Evolutionary conservation across 495 filamentous ascomycete species (phyloP).

Genomic region (Trichoderma asperelloides): DNA sequence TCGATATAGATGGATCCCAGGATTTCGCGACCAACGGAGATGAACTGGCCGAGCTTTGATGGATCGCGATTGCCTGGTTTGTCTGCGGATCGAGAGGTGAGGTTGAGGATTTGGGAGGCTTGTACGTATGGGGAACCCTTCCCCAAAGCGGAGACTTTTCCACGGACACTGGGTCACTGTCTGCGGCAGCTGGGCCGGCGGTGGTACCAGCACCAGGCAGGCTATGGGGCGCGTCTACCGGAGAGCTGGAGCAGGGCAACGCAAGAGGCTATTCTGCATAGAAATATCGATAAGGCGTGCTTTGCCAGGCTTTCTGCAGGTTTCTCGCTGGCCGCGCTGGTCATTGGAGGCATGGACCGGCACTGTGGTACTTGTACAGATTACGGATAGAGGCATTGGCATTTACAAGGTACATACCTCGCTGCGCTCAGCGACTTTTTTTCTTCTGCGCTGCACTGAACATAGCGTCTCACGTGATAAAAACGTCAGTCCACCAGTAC

Average conservation of each 20-base stretch:
- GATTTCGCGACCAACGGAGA: conserved; percentile 24
- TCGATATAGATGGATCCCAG: conserved; percentile 30
- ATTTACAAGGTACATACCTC: not conserved
- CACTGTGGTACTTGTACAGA: not conserved
- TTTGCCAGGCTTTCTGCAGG: not conserved
- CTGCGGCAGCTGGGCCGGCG: not conserved
- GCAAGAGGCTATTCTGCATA: conserved; percentile 6
- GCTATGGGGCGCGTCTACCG: not conserved
- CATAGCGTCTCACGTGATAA: too few relatives aligned
- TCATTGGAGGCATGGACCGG: not conserved
- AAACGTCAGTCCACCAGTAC: too few relatives aligned
- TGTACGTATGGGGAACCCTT: conserved; percentile 9
- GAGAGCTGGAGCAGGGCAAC: conserved; percentile 1
- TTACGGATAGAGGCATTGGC: not conserved
- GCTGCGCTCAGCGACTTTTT: not conserved
- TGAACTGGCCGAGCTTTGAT: conserved; percentile 31
- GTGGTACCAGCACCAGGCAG: not conserved
- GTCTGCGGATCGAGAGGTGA: conserved; percentile 35
- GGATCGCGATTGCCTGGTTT: conserved; percentile 29
- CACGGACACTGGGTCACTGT: not conserved
- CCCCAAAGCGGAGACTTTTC: conserved; percentile 12
- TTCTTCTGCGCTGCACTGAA: not conserved
- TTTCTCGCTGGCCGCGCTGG: not conserved
- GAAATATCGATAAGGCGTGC: conserved; percentile 7
- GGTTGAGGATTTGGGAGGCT: conserved; percentile 30